phyloP scores from a whole-genome alignment of 1,139 yeast species.

The Pichia sp. region DNA sequence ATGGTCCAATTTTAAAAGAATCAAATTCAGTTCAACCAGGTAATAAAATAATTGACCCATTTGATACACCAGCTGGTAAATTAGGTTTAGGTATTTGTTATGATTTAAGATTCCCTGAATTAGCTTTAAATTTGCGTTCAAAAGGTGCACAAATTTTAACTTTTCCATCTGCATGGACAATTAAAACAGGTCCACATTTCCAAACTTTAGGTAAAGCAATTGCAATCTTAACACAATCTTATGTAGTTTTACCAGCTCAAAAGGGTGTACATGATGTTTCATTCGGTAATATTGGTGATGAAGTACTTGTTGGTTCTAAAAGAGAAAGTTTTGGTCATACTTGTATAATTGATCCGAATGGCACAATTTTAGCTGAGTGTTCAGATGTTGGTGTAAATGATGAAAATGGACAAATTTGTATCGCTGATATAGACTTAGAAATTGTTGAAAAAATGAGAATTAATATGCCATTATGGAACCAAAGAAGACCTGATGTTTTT shows the following conservation, averaged over 20 bases:
- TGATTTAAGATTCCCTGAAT: slow-evolving; percentile 85
- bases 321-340: slow-evolving; percentile 71
- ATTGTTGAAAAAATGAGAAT: slow-evolving; percentile 44
- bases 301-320: too few species aligned
- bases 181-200: slow-evolving; percentile 95
- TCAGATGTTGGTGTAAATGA: slow-evolving; percentile 43
- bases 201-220: slow-evolving; percentile 68
- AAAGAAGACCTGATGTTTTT: slow-evolving; percentile 47
- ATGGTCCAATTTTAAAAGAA: slow-evolving; percentile 71
- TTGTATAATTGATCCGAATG: slow-evolving; percentile 88
- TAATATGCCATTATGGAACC: slow-evolving; percentile 71
- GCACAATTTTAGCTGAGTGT: slow-evolving; percentile 64
- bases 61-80: slow-evolving; percentile 53
- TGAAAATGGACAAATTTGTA: slow-evolving; percentile 35
- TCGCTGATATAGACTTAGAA: slow-evolving; percentile 64
- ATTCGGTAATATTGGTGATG: too few species aligned
- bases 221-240: slow-evolving; percentile 84
- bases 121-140: slow-evolving; percentile 56
- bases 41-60: slow-evolving; percentile 44
- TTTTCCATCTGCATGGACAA: slow-evolving; percentile 89
- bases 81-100: slow-evolving; percentile 70
- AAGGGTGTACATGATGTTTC: slow-evolving; percentile 83
- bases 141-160: slow-evolving; percentile 74
- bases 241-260: slow-evolving; percentile 89
- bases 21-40: slow-evolving; percentile 84